Conservation (phyloP, 2,329 filamentous ascomycete genomes). For the Claviceps sp. region DNA sequence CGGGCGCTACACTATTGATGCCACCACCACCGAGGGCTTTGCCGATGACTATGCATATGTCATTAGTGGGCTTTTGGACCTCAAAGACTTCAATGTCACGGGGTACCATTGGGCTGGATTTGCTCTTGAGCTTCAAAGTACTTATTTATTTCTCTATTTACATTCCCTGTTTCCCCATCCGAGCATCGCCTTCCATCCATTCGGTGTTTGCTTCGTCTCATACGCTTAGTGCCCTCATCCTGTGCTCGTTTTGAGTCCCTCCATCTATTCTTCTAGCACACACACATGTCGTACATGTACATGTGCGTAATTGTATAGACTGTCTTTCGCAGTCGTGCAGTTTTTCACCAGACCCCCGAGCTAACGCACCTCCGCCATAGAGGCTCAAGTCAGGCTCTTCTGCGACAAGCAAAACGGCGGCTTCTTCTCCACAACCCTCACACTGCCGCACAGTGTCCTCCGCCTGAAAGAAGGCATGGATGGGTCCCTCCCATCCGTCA, state of each 20-base stretch:
- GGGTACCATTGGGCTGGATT: conserved; percentile 57
- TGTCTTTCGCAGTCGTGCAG: too few relatives aligned
- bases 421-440: conserved; percentile 58
- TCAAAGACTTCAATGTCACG: conserved; percentile 74
- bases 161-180: too few relatives aligned
- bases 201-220: too few relatives aligned
- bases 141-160: conserved; percentile 11
- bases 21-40: conserved; percentile 53
- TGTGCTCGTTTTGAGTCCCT: not conserved
- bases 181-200: too few relatives aligned
- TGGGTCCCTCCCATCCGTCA: conserved; percentile 77
- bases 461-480: conserved; percentile 94
- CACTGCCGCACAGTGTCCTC: conserved; percentile 59
- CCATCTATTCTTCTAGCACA: too few relatives aligned
- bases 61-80: conserved; percentile 65
- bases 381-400: conserved; percentile 63
- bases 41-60: conserved; percentile 93
- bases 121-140: conserved; percentile 68
- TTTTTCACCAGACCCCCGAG: not conserved
- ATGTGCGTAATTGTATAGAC: too few relatives aligned
- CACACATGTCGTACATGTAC: too few relatives aligned
- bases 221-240: not conserved
- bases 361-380: conserved; percentile 22
- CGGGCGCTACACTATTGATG: too few relatives aligned
- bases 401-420: conserved; percentile 53